Evolutionary conservation across 2,329 filamentous ascomycete species (phyloP).

Genomic region (Trichoderma sp.): DNA sequence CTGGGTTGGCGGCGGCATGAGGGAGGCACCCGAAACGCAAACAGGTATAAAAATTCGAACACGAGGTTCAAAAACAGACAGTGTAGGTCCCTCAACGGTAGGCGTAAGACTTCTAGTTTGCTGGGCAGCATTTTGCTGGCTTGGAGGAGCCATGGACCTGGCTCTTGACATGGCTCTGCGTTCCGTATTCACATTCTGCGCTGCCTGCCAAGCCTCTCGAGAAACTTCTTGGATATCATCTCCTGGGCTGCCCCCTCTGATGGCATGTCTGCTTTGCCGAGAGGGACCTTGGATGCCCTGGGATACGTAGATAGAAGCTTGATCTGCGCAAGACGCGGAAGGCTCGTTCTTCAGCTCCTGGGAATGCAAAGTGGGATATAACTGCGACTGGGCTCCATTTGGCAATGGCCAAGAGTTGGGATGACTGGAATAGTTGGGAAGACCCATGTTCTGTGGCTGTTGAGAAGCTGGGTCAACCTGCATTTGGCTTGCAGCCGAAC

Average conservation of each 20-base stretch:
- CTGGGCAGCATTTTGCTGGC: background rate
- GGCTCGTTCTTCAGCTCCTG: background rate
- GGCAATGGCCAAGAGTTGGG: background rate
- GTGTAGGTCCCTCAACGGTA: background rate
- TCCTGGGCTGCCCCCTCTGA: too few relatives aligned
- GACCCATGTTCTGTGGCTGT: background rate
- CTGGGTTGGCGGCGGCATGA: background rate
- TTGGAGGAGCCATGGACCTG: background rate
- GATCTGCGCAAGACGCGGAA: too few relatives aligned
- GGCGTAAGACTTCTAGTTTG: background rate
- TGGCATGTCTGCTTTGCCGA: background rate
- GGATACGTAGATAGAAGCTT: too few relatives aligned
- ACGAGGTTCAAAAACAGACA: background rate
- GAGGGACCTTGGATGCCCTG: background rate
- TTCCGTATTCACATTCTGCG: background rate
- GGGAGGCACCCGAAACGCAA: background rate
- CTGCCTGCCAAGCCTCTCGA: background rate
- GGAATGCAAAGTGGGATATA: background rate
- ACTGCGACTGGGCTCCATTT: background rate
- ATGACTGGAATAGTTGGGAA: background rate
- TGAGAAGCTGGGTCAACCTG: background rate
- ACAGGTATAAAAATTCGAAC: background rate
- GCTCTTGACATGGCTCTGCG: background rate
- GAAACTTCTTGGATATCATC: background rate
- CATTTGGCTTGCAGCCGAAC: background rate